A percentile compares a stretch with the other conserved stretches of the same genome.
These are phyloP conservation scores for Yarrowia deformans DNA, from an alignment of 805 yeast genomes.

Conservation along the genomic window DNA sequence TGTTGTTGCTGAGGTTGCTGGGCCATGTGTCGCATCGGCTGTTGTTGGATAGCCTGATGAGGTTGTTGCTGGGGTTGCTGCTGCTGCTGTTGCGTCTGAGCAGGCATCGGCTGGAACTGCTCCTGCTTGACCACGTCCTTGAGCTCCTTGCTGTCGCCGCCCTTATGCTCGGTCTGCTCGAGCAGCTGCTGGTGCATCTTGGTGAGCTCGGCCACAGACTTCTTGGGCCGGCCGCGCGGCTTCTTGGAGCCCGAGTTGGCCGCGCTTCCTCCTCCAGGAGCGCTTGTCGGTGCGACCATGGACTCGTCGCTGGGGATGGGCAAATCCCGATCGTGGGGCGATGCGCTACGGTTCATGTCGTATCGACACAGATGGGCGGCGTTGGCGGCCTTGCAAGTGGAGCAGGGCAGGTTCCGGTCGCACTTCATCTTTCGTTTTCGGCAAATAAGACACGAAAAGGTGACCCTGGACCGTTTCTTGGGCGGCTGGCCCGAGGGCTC, in stretches of 20 bases:
- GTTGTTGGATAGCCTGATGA: not conserved
- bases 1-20: not conserved
- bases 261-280: constrained; percentile 16
- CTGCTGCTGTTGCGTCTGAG: not conserved
- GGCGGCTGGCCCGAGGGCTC: constrained; percentile 39
- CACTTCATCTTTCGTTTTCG: constrained; percentile 37
- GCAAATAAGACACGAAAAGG: constrained; percentile 37
- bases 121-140: constrained; percentile 14
- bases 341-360: constrained; percentile 22
- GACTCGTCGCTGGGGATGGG: constrained; percentile 37
- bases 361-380: constrained; percentile 39
- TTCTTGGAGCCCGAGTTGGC: constrained; percentile 23
- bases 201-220: constrained; percentile 32
- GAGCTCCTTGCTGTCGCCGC: constrained; percentile 20
- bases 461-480: constrained; percentile 33
- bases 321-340: constrained; percentile 14
- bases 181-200: constrained; percentile 38
- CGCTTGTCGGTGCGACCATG: constrained; percentile 28
- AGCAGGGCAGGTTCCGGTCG: constrained; percentile 38
- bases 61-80: not conserved
- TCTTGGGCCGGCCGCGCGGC: constrained; percentile 35
- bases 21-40: not conserved
- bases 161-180: constrained; percentile 32
- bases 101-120: not conserved
- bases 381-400: constrained; percentile 36